Evolutionary conservation across 2,329 filamentous ascomycete species (phyloP), one percentile per base, ranked within the genome.

Genomic region (Elsinoe arachidis): DNA sequence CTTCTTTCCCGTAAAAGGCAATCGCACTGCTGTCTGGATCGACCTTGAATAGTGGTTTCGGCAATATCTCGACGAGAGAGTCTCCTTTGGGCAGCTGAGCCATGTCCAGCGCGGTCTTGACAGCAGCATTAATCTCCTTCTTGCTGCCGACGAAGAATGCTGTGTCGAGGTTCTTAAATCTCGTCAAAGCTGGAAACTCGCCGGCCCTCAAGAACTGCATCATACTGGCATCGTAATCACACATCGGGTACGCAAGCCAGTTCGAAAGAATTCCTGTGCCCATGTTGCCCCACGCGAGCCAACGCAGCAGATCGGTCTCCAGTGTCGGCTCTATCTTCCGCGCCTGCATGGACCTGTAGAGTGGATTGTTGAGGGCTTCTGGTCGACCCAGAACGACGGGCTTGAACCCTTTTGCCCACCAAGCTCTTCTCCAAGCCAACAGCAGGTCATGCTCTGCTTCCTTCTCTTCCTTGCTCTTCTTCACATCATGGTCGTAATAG

Each of bases 261-360:
- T 92, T 85, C 14, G 86, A 80, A 49, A 97, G 77, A 35, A 97
- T 74, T 1, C 93, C 93, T 15, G 85, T 86, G 11, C 86, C 86
- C 88, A 96, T 93, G 59, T 86, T 85, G 56, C 89, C 89, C 91
- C 92, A 99, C 0, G 92, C 92, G 60, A 96, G 74, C 90, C 90
- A 96, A 62, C 87, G 80, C 77, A 88, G 84, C 33, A 96, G 67
- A 61, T 95, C 88, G 12, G 74, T 75, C 69, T 86, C 84, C 59
- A 93, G 71, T 1, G 74, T 75, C 0, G 77, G 68, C n/a, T 84
- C 78, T 30, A 90, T 66, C n/a, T 82, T 74, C 58, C 82, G 71
- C 19, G 71, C 68, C 69, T 90, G 85, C 55, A 95, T 74, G 55
- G 84, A 77, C 62, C 84, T 78, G 68, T 92, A 96, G 17, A 88